Percentiles rank a stretch among this genome's conserved stretches.
Conservation (phyloP, 495 filamentous ascomycete genomes). For the Tuber aestivum region DNA sequence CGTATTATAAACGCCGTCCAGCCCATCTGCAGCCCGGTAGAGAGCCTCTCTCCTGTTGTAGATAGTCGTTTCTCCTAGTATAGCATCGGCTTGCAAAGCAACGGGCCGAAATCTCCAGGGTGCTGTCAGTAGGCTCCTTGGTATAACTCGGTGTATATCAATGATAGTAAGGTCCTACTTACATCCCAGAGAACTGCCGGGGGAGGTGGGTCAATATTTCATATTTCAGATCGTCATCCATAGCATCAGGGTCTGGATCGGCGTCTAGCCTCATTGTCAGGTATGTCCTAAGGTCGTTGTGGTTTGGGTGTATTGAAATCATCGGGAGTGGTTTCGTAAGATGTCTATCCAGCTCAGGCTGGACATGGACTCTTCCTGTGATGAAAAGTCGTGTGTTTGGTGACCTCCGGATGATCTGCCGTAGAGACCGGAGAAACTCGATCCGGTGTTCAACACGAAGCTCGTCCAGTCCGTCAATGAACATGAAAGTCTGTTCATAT, state of each 20-base stretch:
- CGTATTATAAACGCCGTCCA: not conserved
- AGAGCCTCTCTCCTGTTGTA: not conserved
- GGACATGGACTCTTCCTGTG: constrained; percentile 16
- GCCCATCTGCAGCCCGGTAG: not conserved
- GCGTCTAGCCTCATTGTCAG: constrained; percentile 2
- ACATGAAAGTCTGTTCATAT: constrained; percentile 5
- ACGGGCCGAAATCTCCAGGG: not conserved
- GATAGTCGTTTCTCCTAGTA: constrained; percentile 1
- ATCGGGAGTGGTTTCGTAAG: not conserved
- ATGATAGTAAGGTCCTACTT: not conserved
- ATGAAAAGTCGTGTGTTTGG: constrained; percentile 11
- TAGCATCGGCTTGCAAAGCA: not conserved
- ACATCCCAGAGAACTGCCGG: constrained; percentile 14
- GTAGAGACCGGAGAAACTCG: constrained; percentile 5
- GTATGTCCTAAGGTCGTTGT: constrained; percentile 12
- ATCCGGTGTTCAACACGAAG: constrained; percentile 10
- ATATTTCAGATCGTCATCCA: not conserved
- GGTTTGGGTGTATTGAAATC: not conserved
- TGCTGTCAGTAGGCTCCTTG: not conserved
- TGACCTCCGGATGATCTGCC: not conserved
- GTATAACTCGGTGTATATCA: not conserved
- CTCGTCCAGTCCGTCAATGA: constrained; percentile 21
- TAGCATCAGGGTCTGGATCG: constrained; percentile 9
- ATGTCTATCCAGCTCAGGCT: constrained; percentile 4
- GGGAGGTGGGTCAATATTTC: constrained; percentile 12